Base-by-base conservation (phyloP, 1,284 basidiomycete genomes). In the Naganishia cerealis region DNA sequence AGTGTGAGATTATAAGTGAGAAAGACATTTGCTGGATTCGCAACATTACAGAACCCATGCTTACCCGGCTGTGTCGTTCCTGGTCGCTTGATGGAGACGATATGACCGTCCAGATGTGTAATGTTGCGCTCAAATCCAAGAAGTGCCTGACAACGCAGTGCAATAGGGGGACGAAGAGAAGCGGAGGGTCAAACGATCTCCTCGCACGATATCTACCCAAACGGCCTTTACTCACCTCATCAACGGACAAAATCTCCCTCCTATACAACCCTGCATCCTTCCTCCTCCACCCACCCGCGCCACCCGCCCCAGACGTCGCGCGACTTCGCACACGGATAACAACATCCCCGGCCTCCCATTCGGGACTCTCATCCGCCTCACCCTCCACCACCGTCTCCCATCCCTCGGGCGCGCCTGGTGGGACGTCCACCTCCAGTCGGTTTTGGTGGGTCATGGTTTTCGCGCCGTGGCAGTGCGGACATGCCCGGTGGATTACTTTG, bases 281-380 rank as follows among this genome's bases (percentile, higher is more conserved):
- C 74, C 94, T 84, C 71, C 87, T 84, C 87, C 90, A 96, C 0
- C 87, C 87, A 63, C 92, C 93, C 71, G 84, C 84, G 50, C 73
- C 86, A 62, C 92, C 93, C 71, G 84, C 84, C 53, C 73, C 86
- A 69, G 87, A 65, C 26, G 68, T 38, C 48, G 67, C 87, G 79
- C 84, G 84, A 74, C 88, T 92, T 71, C 88, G 83, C 21, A 96
- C 88, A 63, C 91, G 83, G 58, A 97, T 83, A 43, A 96, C 83
- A 65, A 97, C 86, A 80, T 97, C 93, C 18, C 94, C 94, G 9
- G 94, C 83, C 73, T 94, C 92, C 87, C 88, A 94, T 71, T 96
- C 94, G 5, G 91, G 91, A 68, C 84, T 90, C 82, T 97, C 93
- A 77, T 97, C 94, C 50, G 90, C 90, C 78, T 96, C 93, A 26